phyloP scores from a whole-genome alignment of 331 rosid species.

The Saraca asoca region DNA sequence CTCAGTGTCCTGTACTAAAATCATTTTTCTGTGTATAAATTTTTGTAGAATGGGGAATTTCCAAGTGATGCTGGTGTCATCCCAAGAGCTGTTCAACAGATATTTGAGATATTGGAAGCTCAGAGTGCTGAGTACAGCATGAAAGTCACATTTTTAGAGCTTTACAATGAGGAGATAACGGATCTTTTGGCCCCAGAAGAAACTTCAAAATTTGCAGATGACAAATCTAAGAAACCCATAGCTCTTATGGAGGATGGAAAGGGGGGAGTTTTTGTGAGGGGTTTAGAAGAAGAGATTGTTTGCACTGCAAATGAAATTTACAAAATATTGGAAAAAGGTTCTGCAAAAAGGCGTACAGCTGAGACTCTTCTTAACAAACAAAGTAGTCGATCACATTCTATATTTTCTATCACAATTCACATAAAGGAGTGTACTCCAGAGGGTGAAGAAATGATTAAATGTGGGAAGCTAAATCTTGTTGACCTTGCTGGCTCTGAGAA shows the following conservation, averaged over 20 bases:
- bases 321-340: slow-evolving; percentile 96
- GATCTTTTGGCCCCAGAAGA: slow-evolving; percentile 98
- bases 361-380: slow-evolving; percentile 99
- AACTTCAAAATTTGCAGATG: slow-evolving; percentile 78
- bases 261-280: slow-evolving; percentile 97
- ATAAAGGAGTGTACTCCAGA: slow-evolving; percentile 98
- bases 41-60: slow-evolving; percentile 87
- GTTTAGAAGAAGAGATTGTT: slow-evolving; percentile 99
- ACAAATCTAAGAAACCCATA: slow-evolving; percentile 91
- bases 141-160: slow-evolving; percentile 98
- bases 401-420: slow-evolving; percentile 98
- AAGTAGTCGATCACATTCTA: slow-evolving; percentile 98
- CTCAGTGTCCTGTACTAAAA: slow-evolving; percentile 11
- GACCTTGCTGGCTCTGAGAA: slow-evolving; percentile 99
- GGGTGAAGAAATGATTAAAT: slow-evolving; percentile 99
- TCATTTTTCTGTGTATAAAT: slow-evolving; percentile 20
- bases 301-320: slow-evolving; percentile 97
- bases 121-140: slow-evolving; percentile 94
- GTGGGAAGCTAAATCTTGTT: slow-evolving; percentile 96
- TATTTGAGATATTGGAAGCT: slow-evolving; percentile 93
- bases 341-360: slow-evolving; percentile 99
- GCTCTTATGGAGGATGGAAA: slow-evolving; percentile 99
- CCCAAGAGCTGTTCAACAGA: slow-evolving; percentile 97
- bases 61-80: slow-evolving; percentile 98
- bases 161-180: slow-evolving; percentile 93